These are phyloP conservation scores for Esteya vermicola DNA, from an alignment of 2,329 filamentous ascomycete genomes.

Conservation along the genomic window DNA sequence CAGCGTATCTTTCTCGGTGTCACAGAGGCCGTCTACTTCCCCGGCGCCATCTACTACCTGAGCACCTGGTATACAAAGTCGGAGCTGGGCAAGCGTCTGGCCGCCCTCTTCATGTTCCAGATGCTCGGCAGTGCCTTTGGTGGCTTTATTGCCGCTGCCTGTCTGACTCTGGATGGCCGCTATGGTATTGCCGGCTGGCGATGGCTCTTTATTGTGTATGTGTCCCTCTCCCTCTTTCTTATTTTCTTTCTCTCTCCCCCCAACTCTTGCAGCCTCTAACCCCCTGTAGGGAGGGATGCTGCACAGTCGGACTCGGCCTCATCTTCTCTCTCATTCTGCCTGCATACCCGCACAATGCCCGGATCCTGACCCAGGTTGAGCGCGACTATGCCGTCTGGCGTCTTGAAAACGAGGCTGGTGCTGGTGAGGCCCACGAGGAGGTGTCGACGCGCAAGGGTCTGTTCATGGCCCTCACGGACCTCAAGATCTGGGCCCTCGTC, in stretches of 20 bases:
- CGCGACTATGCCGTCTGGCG: slow-evolving; percentile 19
- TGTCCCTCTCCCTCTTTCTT: background rate
- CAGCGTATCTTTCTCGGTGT: slow-evolving; percentile 22
- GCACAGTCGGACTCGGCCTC: slow-evolving; percentile 23
- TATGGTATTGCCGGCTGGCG: slow-evolving; percentile 35
- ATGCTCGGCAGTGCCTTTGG: slow-evolving; percentile 29
- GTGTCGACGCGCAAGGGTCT: slow-evolving; percentile 13
- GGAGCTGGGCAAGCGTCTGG: slow-evolving; percentile 22
- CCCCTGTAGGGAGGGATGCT: slow-evolving; percentile 21
- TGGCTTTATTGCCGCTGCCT: slow-evolving; percentile 32
- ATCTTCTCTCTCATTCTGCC: slow-evolving; percentile 22
- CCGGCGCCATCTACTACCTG: slow-evolving; percentile 25
- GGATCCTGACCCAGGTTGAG: slow-evolving; percentile 15
- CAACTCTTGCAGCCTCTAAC: background rate
- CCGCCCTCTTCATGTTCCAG: slow-evolving; percentile 21
- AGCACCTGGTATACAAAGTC: slow-evolving; percentile 24
- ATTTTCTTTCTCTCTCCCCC: background rate
- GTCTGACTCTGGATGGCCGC: slow-evolving; percentile 28
- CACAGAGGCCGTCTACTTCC: slow-evolving; percentile 20
- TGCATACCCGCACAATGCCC: slow-evolving; percentile 23
- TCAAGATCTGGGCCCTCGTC: slow-evolving; percentile 1
- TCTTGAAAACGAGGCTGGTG: slow-evolving; percentile 19
- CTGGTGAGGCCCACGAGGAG: slow-evolving; percentile 20
- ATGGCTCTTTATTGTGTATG: slow-evolving; percentile 13
- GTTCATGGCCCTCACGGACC: background rate